Conservation (phyloP, 441 rosid genomes). For the Kokia cookei region DNA sequence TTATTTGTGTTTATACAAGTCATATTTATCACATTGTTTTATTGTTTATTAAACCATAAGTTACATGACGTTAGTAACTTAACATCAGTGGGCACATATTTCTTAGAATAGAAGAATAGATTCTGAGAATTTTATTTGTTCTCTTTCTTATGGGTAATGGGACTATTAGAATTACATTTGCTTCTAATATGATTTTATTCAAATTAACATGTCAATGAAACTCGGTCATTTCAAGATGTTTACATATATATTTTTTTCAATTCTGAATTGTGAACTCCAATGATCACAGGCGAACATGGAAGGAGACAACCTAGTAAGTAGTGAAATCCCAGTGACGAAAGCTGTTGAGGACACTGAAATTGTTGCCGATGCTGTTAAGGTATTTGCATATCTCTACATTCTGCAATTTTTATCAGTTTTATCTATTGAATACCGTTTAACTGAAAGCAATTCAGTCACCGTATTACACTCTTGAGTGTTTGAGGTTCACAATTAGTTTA, state of each 20-base stretch:
- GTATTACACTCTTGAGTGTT: background rate
- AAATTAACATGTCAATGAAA: background rate
- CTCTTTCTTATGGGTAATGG: background rate
- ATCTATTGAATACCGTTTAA: background rate
- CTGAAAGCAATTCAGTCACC: background rate
- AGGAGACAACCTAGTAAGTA: slow-evolving; percentile 35
- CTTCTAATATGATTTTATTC: background rate
- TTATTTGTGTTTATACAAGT: background rate
- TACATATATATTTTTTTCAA: background rate
- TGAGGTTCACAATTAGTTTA: background rate
- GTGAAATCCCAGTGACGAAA: slow-evolving; percentile 52
- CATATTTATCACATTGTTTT: background rate
- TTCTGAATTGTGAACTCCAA: background rate
- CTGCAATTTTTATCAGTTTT: background rate
- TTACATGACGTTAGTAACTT: background rate
- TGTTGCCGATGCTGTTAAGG: slow-evolving; percentile 49
- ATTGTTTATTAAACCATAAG: background rate
- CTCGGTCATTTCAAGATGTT: background rate
- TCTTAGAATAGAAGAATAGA: background rate
- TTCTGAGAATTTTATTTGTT: background rate
- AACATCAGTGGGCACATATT: background rate
- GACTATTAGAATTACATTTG: background rate
- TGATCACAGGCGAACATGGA: slow-evolving; percentile 42
- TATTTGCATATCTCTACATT: slow-evolving; percentile 15
- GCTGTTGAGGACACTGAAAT: slow-evolving; percentile 29